Conservation (phyloP, 768 basidiomycete species). For the Mycena epipterygia region DNA sequence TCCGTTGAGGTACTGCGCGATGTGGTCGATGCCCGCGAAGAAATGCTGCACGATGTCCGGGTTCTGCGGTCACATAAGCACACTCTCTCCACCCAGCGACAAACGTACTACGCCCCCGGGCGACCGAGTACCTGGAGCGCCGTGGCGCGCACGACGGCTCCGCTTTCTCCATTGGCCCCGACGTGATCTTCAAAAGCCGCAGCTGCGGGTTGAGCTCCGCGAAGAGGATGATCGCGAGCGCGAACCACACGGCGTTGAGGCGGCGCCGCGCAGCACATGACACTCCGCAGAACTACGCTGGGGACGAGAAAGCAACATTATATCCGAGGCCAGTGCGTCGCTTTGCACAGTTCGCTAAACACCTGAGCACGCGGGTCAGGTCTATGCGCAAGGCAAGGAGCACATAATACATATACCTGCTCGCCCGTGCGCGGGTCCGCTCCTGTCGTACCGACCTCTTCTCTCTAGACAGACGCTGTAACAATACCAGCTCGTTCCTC, state of each 20-base stretch:
- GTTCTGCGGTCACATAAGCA: constrained; percentile 63
- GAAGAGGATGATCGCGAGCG: constrained; percentile 83
- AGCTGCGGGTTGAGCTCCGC: constrained; percentile 86
- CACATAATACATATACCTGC: constrained; percentile 68
- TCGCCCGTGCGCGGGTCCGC: constrained; percentile 74
- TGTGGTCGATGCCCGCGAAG: constrained; percentile 80
- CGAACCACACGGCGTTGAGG: constrained; percentile 87
- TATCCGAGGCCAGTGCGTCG: constrained; percentile 85
- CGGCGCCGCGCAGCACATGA: constrained; percentile 83
- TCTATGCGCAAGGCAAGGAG: not conserved
- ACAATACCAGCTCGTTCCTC: no score
- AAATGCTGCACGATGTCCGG: constrained; percentile 94
- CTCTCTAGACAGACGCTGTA: no score
- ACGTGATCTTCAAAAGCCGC: constrained; percentile 61
- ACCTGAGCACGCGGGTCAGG: constrained; percentile 59
- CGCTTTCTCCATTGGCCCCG: constrained; percentile 67
- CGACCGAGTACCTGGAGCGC: constrained; percentile 65
- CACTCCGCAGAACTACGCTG: constrained; percentile 86
- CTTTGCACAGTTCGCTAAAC: constrained; percentile 86
- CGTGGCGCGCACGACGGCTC: constrained; percentile 67
- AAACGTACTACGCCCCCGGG: constrained; percentile 75
- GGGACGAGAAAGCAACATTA: constrained; percentile 84
- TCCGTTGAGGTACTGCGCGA: constrained; percentile 71
- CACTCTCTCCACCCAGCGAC: not conserved
- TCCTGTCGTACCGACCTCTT: constrained; percentile 70